These are phyloP conservation scores for Thalassiosira exigua DNA, from an alignment of 352 stramenopile species.

Conservation along the genomic window DNA sequence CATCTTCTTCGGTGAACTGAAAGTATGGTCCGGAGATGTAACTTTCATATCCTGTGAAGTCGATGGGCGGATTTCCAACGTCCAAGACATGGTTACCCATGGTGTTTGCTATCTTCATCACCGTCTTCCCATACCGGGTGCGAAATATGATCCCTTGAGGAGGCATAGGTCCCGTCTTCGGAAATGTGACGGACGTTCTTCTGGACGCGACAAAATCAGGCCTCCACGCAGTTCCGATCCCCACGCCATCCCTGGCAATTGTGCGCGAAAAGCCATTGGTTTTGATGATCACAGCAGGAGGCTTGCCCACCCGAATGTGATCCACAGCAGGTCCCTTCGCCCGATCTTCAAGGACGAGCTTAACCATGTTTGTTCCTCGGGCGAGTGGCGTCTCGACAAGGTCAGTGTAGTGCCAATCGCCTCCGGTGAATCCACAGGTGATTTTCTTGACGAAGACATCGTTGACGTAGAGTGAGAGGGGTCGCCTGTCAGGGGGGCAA, in stretches of 20 bases:
- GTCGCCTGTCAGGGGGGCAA: constrained; percentile 39
- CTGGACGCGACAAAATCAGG: constrained; percentile 3
- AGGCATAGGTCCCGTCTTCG: not conserved
- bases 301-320: constrained; percentile 59
- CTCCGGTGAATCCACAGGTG: constrained; percentile 45
- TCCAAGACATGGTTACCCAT: not conserved
- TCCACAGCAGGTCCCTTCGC: constrained; percentile 54
- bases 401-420: constrained; percentile 50
- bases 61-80: constrained; percentile 13
- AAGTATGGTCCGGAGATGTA: constrained; percentile 45
- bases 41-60: constrained; percentile 49
- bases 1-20: constrained; percentile 38
- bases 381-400: constrained; percentile 42
- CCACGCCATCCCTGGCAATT: constrained; percentile 5
- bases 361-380: constrained; percentile 52
- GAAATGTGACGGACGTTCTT: constrained; percentile 3
- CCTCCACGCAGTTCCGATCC: not conserved
- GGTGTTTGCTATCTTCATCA: not conserved
- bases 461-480: constrained; percentile 47
- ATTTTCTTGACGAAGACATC: constrained; percentile 10
- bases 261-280: constrained; percentile 6
- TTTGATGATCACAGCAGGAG: constrained; percentile 14
- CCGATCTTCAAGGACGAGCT: constrained; percentile 39
- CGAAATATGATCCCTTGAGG: not conserved
- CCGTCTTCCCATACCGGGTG: constrained; percentile 1